A percentile compares a stretch with the other conserved stretches of the same genome.
These are phyloP conservation scores for Verticillium tricorpus DNA, from an alignment of 2,329 filamentous ascomycete species.

Conservation along the genomic window DNA sequence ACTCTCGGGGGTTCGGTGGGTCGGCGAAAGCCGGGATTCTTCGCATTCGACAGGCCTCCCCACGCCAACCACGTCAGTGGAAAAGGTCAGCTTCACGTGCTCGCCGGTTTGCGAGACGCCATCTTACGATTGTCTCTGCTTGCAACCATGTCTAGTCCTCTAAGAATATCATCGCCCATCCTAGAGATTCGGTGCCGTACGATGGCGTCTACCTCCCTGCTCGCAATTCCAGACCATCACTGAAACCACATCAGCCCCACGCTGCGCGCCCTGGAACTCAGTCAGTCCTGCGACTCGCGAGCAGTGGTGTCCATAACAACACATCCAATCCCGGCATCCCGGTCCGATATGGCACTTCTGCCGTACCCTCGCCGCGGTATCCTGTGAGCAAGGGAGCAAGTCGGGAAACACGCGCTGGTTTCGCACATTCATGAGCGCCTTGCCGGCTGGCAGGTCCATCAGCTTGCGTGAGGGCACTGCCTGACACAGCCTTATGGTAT, in stretches of 20 bases:
- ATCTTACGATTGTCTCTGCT: background rate
- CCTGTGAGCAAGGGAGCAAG: background rate
- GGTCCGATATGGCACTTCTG: background rate
- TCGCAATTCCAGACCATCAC: background rate
- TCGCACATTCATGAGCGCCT: background rate
- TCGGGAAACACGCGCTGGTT: background rate
- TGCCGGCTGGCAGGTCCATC: background rate
- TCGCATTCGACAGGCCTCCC: background rate
- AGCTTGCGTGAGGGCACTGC: background rate
- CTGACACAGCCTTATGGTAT: background rate
- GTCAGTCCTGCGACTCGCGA: background rate
- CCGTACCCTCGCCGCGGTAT: background rate
- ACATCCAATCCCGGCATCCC: background rate
- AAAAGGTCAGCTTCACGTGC: background rate
- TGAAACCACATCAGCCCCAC: background rate
- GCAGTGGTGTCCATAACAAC: background rate
- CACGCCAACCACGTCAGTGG: background rate
- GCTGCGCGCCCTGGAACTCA: background rate
- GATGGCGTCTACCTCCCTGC: background rate
- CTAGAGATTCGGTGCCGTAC: background rate
- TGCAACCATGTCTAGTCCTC: background rate
- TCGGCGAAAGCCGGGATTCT: background rate
- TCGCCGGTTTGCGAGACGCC: background rate
- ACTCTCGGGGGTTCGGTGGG: background rate
- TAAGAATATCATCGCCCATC: background rate